Evolutionary conservation across 495 filamentous ascomycete species (phyloP).

Genomic region (Hypoxylon rickii): DNA sequence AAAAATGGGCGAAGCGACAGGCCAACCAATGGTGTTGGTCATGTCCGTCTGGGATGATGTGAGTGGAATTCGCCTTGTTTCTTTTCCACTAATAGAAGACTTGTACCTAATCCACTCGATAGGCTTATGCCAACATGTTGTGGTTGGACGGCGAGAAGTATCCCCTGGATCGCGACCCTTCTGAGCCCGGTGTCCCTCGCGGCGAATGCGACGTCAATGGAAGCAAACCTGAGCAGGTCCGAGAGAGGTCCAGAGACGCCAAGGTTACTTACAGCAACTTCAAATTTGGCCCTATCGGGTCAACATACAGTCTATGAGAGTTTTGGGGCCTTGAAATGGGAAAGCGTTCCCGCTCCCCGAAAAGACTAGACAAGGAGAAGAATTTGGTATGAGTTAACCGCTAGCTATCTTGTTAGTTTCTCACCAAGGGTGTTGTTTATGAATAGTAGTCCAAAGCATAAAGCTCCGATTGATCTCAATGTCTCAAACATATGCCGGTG

Average conservation of each 20-base stretch:
- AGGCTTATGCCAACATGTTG: constrained; percentile 71
- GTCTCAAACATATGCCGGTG: no score
- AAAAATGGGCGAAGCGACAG: constrained; percentile 62
- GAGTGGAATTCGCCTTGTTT: constrained; percentile 22
- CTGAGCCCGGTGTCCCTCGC: constrained; percentile 67
- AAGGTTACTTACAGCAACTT: constrained; percentile 64
- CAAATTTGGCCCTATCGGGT: constrained; percentile 68
- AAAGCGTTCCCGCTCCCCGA: not conserved
- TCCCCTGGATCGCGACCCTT: constrained; percentile 55
- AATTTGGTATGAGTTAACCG: no score
- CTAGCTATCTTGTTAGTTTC: no score
- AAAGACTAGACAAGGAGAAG: not conserved
- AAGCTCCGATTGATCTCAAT: no score
- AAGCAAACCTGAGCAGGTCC: constrained; percentile 57
- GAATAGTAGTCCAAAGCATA: no score
- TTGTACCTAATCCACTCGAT: not conserved
- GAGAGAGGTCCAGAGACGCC: constrained; percentile 43
- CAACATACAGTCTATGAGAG: constrained; percentile 51
- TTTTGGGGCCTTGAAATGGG: not conserved
- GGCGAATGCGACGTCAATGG: constrained; percentile 65
- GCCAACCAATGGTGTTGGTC: constrained; percentile 68
- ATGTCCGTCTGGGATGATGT: constrained; percentile 77
- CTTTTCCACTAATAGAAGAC: not conserved
- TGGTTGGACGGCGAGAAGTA: constrained; percentile 69
- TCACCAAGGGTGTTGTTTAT: no score